These are phyloP conservation scores for Hibiscus mutabilis DNA, from an alignment of 345 rosid genomes.

Conservation along the genomic window DNA sequence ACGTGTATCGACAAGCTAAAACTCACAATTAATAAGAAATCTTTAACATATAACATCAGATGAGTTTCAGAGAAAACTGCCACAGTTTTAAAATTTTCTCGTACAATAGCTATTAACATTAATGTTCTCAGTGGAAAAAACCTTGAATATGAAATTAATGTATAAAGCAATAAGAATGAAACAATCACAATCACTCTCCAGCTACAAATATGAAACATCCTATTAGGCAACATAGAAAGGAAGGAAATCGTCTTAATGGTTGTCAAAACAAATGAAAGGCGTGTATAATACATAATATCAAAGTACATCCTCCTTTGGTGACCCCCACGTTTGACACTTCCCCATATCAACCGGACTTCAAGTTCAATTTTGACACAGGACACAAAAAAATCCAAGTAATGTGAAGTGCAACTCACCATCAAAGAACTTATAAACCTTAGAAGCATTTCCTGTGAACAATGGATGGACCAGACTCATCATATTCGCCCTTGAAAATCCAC, in stretches of 20 bases:
- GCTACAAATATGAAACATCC: slow-evolving; percentile 44
- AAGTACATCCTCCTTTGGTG: too few relatives aligned
- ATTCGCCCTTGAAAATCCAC: slow-evolving; percentile 60
- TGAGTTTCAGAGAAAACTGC: slow-evolving; percentile 13
- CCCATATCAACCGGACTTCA: slow-evolving; percentile 24
- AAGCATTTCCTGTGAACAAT: slow-evolving; percentile 60
- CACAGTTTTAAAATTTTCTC: slow-evolving; percentile 36
- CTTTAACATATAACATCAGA: not conserved
- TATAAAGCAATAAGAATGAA: slow-evolving; percentile 13
- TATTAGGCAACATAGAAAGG: slow-evolving; percentile 26
- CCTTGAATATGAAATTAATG: slow-evolving; percentile 24
- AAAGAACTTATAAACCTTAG: slow-evolving; percentile 22
- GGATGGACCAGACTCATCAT: slow-evolving; percentile 57
- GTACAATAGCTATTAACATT: slow-evolving; percentile 50
- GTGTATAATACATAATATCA: slow-evolving; percentile 18
- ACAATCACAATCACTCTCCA: slow-evolving; percentile 50
- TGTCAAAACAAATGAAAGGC: slow-evolving; percentile 3
- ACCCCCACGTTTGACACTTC: slow-evolving; percentile 19
- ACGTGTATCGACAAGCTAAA: too few relatives aligned
- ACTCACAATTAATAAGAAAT: not conserved
- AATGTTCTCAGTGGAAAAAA: slow-evolving; percentile 21
- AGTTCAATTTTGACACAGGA: too few relatives aligned
- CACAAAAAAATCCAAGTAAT: slow-evolving; percentile 35
- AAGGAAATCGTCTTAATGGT: slow-evolving; percentile 15
- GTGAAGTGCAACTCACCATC: slow-evolving; percentile 38